Base-by-base conservation (phyloP, 805 yeast genomes). In the Helenozyma baotianmanensis region DNA sequence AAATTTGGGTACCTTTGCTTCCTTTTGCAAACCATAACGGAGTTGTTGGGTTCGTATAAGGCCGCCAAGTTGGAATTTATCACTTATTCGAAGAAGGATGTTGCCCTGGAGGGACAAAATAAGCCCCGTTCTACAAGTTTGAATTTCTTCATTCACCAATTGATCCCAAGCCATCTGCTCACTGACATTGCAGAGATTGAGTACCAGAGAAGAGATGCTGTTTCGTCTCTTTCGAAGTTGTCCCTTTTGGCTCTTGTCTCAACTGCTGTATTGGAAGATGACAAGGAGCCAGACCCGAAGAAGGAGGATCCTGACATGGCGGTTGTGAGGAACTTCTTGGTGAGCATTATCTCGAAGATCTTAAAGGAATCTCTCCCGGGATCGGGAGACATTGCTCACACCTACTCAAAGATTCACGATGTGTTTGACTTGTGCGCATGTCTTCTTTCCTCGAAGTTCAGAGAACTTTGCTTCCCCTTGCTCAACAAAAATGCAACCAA, bases 31-130 rank as follows among this genome's bases (percentile, higher is more conserved):
- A 59, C 76, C 0, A 56, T 88, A 24, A 70, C 79, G 0, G 97
- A 89, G 45, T 58, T 87, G 6, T 56, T 89, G 6, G 74, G 80
- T 2, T 83, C 96, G 2, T 89, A 88, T 53, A 82, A 80, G 40
- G 80, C 79, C 40, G 76, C 88, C 31, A 89, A 89, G 53, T 69
- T 83, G 30, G 96, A 88, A 47, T 82, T 89, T 48, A 60, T 88
- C 36, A 79, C 90, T 0, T 89, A 76, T 45, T 78, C 90, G 2
- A 81, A 79, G 64, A 78, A 79, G 52, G 53, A 38, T 39, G 34
- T 48, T 32, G 49, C 34, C 22, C n/a, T n/a, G n/a, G 36, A 41
- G 2, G 74, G 62, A 10, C 50, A 60, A 2, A 60, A 69, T 11
- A 85, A 80, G 48, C 94, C 95, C 2, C 69, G 90, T 18, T 68